Conservation (phyloP, 208 protist species). For the Polymyxa betae region DNA sequence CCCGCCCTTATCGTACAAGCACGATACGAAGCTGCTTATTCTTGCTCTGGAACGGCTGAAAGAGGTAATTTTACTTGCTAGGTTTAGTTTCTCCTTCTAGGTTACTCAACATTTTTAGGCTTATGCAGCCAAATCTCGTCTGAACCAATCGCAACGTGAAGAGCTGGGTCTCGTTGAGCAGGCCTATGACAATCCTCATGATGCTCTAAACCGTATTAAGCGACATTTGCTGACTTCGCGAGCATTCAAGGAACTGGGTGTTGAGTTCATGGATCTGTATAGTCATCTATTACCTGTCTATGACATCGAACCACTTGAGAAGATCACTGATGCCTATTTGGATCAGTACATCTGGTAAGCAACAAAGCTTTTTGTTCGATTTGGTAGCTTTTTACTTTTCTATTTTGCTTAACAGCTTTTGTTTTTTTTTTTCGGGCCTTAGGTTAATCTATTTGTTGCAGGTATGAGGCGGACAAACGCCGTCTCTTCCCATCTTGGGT, state of each 20-base stretch:
- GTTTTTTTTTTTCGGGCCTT: no score
- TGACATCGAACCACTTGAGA: conserved; percentile 98
- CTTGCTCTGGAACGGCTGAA: conserved; percentile 98
- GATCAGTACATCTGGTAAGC: conserved; percentile 99
- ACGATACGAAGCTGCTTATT: conserved; percentile 99
- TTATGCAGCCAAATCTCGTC: conserved; percentile 95
- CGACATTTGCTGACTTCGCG: conserved; percentile 96
- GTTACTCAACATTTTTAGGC: conserved; percentile 63
- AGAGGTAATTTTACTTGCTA: conserved; percentile 72
- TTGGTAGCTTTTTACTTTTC: no score
- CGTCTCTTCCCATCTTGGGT: conserved; percentile 99
- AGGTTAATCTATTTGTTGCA: no score
- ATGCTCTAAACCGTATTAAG: conserved; percentile 97
- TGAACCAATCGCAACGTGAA: conserved; percentile 98
- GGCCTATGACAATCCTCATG: conserved; percentile 99
- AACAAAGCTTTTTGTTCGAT: no score
- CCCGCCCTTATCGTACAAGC: conserved; percentile 98
- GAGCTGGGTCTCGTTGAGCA: conserved; percentile 99
- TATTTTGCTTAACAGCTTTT: no score
- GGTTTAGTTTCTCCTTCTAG: not conserved
- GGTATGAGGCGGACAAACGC: conserved; percentile 95
- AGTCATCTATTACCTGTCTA: conserved; percentile 98
- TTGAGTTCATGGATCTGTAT: conserved; percentile 99
- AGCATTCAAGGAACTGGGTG: conserved; percentile 96
- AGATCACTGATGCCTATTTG: conserved; percentile 99